Base-by-base conservation (phyloP, 805 yeast genomes). In the Ogataea chonburiensis region DNA sequence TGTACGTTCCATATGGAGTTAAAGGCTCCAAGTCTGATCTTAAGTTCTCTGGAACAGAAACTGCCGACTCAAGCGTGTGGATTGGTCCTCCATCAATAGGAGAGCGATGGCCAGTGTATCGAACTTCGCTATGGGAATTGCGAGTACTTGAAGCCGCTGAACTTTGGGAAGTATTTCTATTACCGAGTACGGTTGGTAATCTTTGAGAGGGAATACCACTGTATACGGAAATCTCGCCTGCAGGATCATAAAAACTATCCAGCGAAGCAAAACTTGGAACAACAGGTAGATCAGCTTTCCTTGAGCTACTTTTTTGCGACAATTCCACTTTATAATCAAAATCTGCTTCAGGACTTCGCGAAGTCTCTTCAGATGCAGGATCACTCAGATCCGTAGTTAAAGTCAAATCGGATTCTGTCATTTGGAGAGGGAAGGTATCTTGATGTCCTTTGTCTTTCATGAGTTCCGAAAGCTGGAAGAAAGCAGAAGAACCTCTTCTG, bases 231-330 rank as follows among this genome's bases (percentile, higher is more conserved):
- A 34, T 33, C 2, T 40, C 31, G 16, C 44, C 41, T 3, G 50
- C 43, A 26, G 52, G 56, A 29, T 54, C 67, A 52, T 80, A 79
- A 41, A 75, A 71, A 54, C 88, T 78, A 51, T 81, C 88, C 52
- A 84, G 62, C 0, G 89, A 82, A 1, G 91, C 91, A 66, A 81
- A 82, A 43, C 88, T 81, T 26, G 84, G 85, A 43, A 77, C 80
- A 11, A 80, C 65, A 0, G 86, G 86, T 24, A 82, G 14, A 37
- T 45, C 32, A 2, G 34, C 46, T 8, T 44, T 35, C 16, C 43
- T 38, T 9, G 22, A 16, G 3, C 19, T 16, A 7, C 43, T 50
- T 7, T 39, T 23, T n/a, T 34, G 19, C 13, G 35, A 31, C 9
- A 52, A 36, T 4, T 48, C 56, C 12, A 43, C 39, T 38, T 52